These are phyloP conservation scores for Ustilago shanxiensis DNA, from an alignment of 1,284 basidiomycete species.

Conservation along the genomic window DNA sequence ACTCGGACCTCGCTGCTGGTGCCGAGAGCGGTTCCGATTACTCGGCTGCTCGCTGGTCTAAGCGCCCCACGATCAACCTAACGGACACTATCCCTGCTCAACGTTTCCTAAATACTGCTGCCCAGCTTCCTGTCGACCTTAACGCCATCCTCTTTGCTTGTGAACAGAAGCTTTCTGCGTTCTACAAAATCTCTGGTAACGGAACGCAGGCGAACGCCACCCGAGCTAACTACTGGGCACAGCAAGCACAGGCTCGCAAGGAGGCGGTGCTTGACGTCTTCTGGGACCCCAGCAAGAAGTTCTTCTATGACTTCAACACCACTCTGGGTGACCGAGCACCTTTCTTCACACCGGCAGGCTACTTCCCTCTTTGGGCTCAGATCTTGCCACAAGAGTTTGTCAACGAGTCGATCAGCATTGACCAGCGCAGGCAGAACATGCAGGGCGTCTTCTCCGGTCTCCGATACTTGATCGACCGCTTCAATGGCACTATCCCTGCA, in stretches of 20 bases:
- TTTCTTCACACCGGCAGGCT: slow-evolving; percentile 80
- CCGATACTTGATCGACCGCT: slow-evolving; percentile 81
- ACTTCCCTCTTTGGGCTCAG: slow-evolving; percentile 88
- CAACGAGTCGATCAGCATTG: slow-evolving; percentile 71
- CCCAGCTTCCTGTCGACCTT: slow-evolving; percentile 81
- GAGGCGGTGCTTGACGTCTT: slow-evolving; percentile 84
- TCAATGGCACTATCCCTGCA: slow-evolving; percentile 83
- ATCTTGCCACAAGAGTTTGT: slow-evolving; percentile 82
- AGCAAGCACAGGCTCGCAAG: slow-evolving; percentile 76
- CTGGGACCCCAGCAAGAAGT: slow-evolving; percentile 85
- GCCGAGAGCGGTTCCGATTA: slow-evolving; percentile 79
- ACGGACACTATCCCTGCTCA: slow-evolving; percentile 75
- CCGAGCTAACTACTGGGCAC: slow-evolving; percentile 74
- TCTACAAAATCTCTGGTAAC: slow-evolving; percentile 74
- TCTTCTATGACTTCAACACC: slow-evolving; percentile 83
- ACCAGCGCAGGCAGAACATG: slow-evolving; percentile 37
- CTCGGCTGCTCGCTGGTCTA: slow-evolving; percentile 73
- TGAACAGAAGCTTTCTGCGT: slow-evolving; percentile 71
- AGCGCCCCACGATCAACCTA: slow-evolving; percentile 72
- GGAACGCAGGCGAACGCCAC: slow-evolving; percentile 59
- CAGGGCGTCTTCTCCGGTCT: slow-evolving; percentile 81
- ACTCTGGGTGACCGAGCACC: slow-evolving; percentile 49
- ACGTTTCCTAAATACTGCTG: slow-evolving; percentile 79
- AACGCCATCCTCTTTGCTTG: slow-evolving; percentile 81
- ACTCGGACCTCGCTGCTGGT: slow-evolving; percentile 86